Percentiles rank a stretch among this genome's conserved stretches.
Conservation (phyloP, 73 alveolate species). For the Symbiodinium natans region DNA sequence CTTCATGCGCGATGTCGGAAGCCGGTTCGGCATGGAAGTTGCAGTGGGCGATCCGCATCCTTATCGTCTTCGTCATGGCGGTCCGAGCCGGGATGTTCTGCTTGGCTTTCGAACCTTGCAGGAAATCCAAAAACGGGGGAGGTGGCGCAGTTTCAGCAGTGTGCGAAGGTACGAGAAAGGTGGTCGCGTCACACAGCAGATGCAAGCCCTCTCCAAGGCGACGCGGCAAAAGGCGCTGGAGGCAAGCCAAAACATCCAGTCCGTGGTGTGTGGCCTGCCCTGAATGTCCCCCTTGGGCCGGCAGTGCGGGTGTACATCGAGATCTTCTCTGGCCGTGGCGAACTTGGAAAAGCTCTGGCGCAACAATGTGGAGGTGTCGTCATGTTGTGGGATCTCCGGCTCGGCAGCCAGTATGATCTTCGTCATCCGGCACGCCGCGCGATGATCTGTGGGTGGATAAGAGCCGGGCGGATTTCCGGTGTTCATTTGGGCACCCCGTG, state of each 20-base stretch:
- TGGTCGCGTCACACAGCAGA: background rate
- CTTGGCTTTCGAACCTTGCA: background rate
- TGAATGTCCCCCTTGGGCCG: background rate
- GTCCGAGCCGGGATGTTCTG: background rate
- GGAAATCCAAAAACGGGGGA: slow-evolving; percentile 1
- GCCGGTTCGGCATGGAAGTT: background rate
- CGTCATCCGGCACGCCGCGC: background rate
- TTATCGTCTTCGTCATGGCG: slow-evolving; percentile 26
- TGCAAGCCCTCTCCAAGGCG: background rate
- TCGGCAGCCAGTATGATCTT: background rate
- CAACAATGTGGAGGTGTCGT: background rate
- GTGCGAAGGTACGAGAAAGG: slow-evolving; percentile 58
- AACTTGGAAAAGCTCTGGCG: background rate
- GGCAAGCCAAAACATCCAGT: background rate
- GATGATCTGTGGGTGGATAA: background rate
- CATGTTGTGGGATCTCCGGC: background rate
- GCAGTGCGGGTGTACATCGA: background rate
- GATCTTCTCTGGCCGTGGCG: background rate
- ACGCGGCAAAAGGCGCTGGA: background rate
- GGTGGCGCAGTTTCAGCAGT: slow-evolving; percentile 15
- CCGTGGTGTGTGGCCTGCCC: background rate
- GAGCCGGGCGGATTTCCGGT: background rate
- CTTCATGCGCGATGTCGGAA: background rate
- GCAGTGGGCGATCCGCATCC: slow-evolving; percentile 31
- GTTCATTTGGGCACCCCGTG: slow-evolving; percentile 34